A percentile compares a stretch with the other conserved stretches of the same genome.
These are phyloP conservation scores for Mikania micrantha DNA, from an alignment of 129 eudicot genomes.

Conservation along the genomic window DNA sequence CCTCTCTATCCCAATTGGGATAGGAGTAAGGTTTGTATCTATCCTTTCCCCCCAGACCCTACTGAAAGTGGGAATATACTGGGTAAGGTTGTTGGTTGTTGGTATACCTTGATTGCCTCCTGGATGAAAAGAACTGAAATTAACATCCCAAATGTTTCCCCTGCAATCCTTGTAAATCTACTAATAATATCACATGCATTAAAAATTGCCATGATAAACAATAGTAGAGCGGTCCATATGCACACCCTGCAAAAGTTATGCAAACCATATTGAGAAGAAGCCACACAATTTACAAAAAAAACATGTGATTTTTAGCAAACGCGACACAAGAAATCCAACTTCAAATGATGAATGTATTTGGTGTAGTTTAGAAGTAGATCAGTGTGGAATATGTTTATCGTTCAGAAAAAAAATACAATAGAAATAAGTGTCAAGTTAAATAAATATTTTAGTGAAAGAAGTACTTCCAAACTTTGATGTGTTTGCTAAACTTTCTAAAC, in stretches of 20 bases:
- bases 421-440: background rate
- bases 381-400: no score
- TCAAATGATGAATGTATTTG: no score
- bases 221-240: constrained; percentile 48
- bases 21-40: no score
- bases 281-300: background rate
- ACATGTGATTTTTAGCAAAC: no score
- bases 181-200: constrained; percentile 43
- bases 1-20: no score
- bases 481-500: no score
- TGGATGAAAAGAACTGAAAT: constrained; percentile 63
- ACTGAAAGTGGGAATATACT: no score
- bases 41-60: no score
- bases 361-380: no score
- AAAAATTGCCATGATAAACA: constrained; percentile 49
- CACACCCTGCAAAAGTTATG: constrained; percentile 43
- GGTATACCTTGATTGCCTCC: constrained; percentile 71
- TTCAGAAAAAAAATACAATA: no score
- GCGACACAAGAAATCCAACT: background rate
- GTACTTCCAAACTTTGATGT: background rate
- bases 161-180: constrained; percentile 58
- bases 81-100: no score
- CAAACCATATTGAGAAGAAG: background rate
- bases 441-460: background rate
- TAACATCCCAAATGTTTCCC: constrained; percentile 61